Evolutionary conservation across 2,329 filamentous ascomycete genomes (phyloP).

Genomic region (Aspergillus flavus): DNA sequence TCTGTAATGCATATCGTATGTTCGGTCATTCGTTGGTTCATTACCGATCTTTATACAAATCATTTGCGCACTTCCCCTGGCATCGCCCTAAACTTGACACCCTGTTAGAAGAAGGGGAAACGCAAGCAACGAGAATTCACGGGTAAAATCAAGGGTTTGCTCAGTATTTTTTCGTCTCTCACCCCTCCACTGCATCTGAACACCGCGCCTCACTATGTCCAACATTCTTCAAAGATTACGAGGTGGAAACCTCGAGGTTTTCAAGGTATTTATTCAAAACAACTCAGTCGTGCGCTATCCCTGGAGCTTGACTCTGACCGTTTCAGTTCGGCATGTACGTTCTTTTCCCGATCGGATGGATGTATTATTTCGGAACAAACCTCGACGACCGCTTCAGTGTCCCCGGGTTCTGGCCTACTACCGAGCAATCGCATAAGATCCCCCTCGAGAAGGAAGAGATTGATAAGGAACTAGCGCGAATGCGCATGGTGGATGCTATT

Average conservation of each 20-base stretch:
- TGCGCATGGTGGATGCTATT: slow-evolving; percentile 56
- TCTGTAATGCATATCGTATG: slow-evolving; percentile 16
- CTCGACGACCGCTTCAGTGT: slow-evolving; percentile 90
- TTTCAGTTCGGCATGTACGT: slow-evolving; percentile 94
- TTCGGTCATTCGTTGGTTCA: slow-evolving; percentile 8
- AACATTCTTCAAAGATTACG: slow-evolving; percentile 61
- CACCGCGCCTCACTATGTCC: slow-evolving; percentile 34
- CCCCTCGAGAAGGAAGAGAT: slow-evolving; percentile 63
- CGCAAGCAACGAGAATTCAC: not conserved
- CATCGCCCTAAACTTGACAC: not conserved
- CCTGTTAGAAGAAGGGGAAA: not conserved
- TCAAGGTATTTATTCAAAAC: slow-evolving; percentile 67
- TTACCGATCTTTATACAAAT: not conserved
- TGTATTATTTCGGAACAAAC: slow-evolving; percentile 99
- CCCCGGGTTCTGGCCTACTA: slow-evolving; percentile 89
- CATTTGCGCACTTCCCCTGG: not conserved
- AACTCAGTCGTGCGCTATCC: not conserved
- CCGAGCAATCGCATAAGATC: slow-evolving; percentile 55
- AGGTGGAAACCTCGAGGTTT: slow-evolving; percentile 88
- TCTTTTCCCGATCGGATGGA: slow-evolving; percentile 97
- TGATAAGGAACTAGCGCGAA: slow-evolving; percentile 73
- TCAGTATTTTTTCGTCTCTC: not conserved
- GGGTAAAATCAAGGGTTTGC: not conserved
- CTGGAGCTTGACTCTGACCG: not conserved
- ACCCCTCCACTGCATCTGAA: not conserved